Conservation (phyloP, 495 filamentous ascomycete genomes). For the Penicillium canescens region DNA sequence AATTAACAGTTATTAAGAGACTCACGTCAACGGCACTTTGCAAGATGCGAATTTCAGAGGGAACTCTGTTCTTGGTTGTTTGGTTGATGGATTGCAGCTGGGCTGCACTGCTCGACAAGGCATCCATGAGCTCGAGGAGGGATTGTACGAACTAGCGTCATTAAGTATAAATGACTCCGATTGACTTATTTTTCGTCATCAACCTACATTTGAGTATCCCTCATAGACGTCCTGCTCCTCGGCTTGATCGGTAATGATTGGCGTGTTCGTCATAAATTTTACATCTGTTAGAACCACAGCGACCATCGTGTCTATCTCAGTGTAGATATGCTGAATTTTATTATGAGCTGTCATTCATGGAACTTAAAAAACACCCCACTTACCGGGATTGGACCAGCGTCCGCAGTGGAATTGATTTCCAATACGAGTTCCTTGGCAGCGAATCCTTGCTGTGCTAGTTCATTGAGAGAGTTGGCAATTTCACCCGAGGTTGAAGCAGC, state of each 20-base stretch:
- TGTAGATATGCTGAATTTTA: constrained; percentile 7
- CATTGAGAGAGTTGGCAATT: constrained; percentile 17
- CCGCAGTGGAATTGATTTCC: constrained; percentile 9
- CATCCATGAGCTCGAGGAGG: constrained; percentile 13
- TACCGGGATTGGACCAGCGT: constrained; percentile 14
- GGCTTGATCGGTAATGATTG: constrained; percentile 8
- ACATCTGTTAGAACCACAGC: constrained; percentile 11
- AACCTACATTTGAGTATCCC: constrained; percentile 16
- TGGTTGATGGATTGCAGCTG: constrained; percentile 12
- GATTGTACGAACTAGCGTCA: constrained; percentile 14
- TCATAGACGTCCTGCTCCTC: constrained; percentile 12
- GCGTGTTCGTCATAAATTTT: constrained; percentile 7
- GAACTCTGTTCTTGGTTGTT: constrained; percentile 7
- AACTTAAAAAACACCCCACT: not conserved
- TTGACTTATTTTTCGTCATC: not conserved
- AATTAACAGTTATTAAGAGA: not conserved
- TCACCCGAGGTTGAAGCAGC: constrained; percentile 7
- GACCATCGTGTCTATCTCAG: constrained; percentile 11
- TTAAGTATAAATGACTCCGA: constrained; percentile 5
- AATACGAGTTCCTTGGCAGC: constrained; percentile 8
- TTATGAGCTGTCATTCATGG: constrained; percentile 7
- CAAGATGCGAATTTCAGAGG: constrained; percentile 10
- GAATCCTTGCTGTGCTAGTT: constrained; percentile 15
- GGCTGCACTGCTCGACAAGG: constrained; percentile 13
- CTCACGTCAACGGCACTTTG: constrained; percentile 4